Evolutionary conservation across 371 early-diverging fungal genomes (phyloP), one percentile per base, ranked within the genome.

Genomic region (Mucor plumbeus): DNA sequence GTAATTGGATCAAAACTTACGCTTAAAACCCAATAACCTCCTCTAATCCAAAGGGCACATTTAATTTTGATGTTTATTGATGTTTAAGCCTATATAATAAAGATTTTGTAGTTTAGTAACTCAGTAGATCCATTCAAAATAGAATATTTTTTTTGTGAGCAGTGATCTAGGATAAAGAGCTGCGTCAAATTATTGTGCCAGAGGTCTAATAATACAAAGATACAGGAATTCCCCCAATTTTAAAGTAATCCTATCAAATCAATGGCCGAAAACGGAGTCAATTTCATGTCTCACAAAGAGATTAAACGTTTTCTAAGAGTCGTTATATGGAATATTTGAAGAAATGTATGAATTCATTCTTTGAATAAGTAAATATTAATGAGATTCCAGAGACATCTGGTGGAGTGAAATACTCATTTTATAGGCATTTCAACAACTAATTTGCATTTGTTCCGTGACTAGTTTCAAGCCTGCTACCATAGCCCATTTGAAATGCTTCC

Each of bases 231-330:
- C 53, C 21, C 31, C 53, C 53, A 53, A 31, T 53, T 53, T 53
- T 0, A 13, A 31, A 31, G 53, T 53, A 31, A 31, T 31, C 53
- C 11, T 31, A 9, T 38, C 11, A 38, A 38, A 26, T 26, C 3
- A 3, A 26, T 26, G 26, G 26, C 26, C 26, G 26, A 38, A 31
- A 53, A 53, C 53, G 53, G 53, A 53, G 53, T 53, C 31, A 2
- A 53, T 53, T 21, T 53, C 53, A 53, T 53, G 53, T 53, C 53
- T 53, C 53, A 53, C 53, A 53, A 53, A 53, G 53, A 21, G 31
- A 53, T 53, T 53, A 50, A 26, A 31, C 26, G 53, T 50, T 53
- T 53, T 19, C 19, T 17, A 10, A n/a, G 0, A 47, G 17, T 47
- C 9, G 17, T 47, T 47, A 15, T 19, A 31, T 53, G 47, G 5